Percentiles rank a stretch among this genome's conserved stretches.
phyloP scores from a whole-genome alignment of 768 basidiomycete species.

The Termitomyces sp. region DNA sequence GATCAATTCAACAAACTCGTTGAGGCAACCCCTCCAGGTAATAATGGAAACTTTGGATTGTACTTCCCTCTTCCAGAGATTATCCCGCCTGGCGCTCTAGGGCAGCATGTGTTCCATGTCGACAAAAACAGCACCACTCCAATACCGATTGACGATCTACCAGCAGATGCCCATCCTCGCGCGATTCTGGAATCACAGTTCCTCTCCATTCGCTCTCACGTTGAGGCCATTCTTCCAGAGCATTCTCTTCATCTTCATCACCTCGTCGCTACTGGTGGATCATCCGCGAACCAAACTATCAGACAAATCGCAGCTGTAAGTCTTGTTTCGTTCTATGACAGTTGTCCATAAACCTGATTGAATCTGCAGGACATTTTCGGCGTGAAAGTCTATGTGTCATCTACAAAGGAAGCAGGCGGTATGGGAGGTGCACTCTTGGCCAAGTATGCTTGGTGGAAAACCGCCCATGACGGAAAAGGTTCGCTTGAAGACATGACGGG shows the following conservation, averaged over 20 bases:
- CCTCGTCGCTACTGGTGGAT: slow-evolving; percentile 77
- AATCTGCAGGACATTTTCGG: slow-evolving; percentile 61
- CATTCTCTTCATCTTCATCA: slow-evolving; percentile 54
- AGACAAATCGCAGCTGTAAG: slow-evolving; percentile 64
- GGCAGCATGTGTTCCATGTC: slow-evolving; percentile 61
- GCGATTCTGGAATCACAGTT: slow-evolving; percentile 85
- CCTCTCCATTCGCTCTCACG: slow-evolving; percentile 72
- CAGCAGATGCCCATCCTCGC: slow-evolving; percentile 54
- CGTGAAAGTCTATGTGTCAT: slow-evolving; percentile 68
- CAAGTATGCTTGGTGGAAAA: slow-evolving; percentile 67
- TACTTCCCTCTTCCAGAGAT: slow-evolving; percentile 88
- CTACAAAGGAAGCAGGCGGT: slow-evolving; percentile 66
- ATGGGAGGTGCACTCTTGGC: slow-evolving; percentile 73
- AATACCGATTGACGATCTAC: slow-evolving; percentile 34
- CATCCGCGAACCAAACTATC: slow-evolving; percentile 69
- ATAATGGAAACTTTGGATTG: slow-evolving; percentile 60
- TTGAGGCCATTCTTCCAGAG: slow-evolving; percentile 62
- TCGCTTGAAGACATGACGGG: slow-evolving; percentile 65
- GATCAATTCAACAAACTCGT: slow-evolving; percentile 64
- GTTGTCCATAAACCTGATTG: neutral
- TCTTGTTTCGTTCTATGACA: slow-evolving; percentile 1
- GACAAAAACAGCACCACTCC: slow-evolving; percentile 19
- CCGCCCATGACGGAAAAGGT: slow-evolving; percentile 35
- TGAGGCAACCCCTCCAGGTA: slow-evolving; percentile 49
- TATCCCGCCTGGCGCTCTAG: slow-evolving; percentile 74